Conservation (phyloP, 2,329 filamentous ascomycete species). For the Huntiella abstrusa region DNA sequence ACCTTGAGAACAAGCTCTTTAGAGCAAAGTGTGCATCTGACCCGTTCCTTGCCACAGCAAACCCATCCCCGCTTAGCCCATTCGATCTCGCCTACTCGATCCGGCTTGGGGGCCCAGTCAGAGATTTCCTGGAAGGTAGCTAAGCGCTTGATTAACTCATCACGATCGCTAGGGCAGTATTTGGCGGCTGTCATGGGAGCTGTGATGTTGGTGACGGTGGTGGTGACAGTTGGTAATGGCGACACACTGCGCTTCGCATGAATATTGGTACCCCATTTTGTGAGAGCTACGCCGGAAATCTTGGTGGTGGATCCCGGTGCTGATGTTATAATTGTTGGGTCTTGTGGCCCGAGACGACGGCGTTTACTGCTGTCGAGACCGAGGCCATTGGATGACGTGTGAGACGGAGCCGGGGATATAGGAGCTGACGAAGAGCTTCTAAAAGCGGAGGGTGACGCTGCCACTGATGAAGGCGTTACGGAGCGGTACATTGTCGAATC, state of each 20-base stretch:
- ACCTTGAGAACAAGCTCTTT: slow-evolving; percentile 70
- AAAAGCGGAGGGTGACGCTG: slow-evolving; percentile 11
- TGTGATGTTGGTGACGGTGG: slow-evolving; percentile 13
- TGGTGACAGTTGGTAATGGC: slow-evolving; percentile 1
- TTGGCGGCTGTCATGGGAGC: slow-evolving; percentile 29
- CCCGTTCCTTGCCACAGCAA: slow-evolving; percentile 65
- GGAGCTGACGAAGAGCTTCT: not conserved
- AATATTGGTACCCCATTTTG: slow-evolving; percentile 21
- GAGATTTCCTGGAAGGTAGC: slow-evolving; percentile 82
- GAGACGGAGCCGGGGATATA: not conserved
- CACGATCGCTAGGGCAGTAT: slow-evolving; percentile 74
- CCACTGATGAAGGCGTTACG: slow-evolving; percentile 10
- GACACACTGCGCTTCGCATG: not conserved
- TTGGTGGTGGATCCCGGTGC: slow-evolving; percentile 12
- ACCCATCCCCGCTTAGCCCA: slow-evolving; percentile 92
- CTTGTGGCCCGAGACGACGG: slow-evolving; percentile 28
- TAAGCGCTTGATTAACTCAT: slow-evolving; percentile 60
- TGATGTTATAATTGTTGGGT: slow-evolving; percentile 18
- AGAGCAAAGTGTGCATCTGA: slow-evolving; percentile 70
- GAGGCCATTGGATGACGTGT: slow-evolving; percentile 10
- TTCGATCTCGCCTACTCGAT: slow-evolving; percentile 68
- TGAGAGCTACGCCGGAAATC: slow-evolving; percentile 24
- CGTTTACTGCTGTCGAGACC: slow-evolving; percentile 22
- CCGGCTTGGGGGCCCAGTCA: slow-evolving; percentile 83
- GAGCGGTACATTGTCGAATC: slow-evolving; percentile 3